phyloP scores from a whole-genome alignment of 2,329 filamentous ascomycete genomes.

The Ceratocystis albifundus region DNA sequence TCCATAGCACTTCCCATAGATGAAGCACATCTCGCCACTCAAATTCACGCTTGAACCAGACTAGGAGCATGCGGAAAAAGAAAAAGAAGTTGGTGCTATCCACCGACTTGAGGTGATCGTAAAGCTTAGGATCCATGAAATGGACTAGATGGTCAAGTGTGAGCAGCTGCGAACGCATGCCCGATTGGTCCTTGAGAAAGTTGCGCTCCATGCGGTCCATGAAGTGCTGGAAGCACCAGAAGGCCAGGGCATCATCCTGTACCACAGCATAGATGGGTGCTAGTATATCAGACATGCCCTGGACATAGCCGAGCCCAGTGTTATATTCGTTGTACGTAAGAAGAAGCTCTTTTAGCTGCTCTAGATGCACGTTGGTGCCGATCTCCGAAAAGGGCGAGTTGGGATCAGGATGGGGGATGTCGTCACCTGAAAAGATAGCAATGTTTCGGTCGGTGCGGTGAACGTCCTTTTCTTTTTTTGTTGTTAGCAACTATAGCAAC shows the following conservation, averaged over 20 bases:
- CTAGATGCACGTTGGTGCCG: constrained; percentile 92
- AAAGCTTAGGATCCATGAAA: constrained; percentile 91
- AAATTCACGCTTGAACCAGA: constrained; percentile 99
- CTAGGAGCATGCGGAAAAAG: constrained; percentile 97
- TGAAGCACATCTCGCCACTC: constrained; percentile 75
- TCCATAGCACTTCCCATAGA: constrained; percentile 91
- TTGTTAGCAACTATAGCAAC: constrained; percentile 23
- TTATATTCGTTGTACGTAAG: constrained; percentile 98
- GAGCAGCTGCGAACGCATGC: constrained; percentile 84
- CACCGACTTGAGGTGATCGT: constrained; percentile 74
- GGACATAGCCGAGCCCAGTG: constrained; percentile 86
- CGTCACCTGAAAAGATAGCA: constrained; percentile 90
- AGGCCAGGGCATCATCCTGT: constrained; percentile 92
- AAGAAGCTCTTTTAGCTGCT: constrained; percentile 99
- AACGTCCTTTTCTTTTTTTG: constrained; percentile 79
- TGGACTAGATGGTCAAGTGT: constrained; percentile 91
- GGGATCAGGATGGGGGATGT: constrained; percentile 91
- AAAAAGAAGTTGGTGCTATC: constrained; percentile 99
- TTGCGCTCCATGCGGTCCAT: constrained; percentile 98
- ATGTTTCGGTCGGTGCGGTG: constrained; percentile 92
- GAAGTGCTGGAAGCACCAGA: constrained; percentile 91
- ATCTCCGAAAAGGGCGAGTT: constrained; percentile 86
- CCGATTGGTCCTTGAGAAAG: constrained; percentile 87
- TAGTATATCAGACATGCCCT: constrained; percentile 95
- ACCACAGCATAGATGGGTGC: constrained; percentile 94